These are phyloP conservation scores for Prunus salicina DNA, from an alignment of 306 rosid genomes.

Conservation along the genomic window DNA sequence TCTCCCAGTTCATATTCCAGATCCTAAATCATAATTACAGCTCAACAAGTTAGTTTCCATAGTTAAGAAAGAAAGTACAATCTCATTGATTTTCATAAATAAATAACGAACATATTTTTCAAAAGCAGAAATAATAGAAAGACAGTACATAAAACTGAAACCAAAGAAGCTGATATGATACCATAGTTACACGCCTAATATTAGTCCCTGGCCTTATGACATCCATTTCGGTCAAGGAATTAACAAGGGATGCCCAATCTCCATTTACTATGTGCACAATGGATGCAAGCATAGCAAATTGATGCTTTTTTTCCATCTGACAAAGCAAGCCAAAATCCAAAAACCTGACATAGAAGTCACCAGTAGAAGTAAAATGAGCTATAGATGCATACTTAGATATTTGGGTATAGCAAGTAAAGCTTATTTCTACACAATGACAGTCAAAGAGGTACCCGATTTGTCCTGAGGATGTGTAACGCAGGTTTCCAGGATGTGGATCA, in stretches of 20 bases:
- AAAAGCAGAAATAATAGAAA: background rate
- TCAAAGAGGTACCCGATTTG: constrained; percentile 62
- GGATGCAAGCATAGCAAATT: constrained; percentile 92
- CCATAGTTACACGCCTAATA: constrained; percentile 70
- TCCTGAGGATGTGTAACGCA: constrained; percentile 85
- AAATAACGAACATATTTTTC: background rate
- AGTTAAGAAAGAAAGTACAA: background rate
- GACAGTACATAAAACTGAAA: background rate
- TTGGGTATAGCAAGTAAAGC: background rate
- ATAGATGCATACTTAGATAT: background rate
- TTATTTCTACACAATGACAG: background rate
- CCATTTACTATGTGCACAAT: constrained; percentile 95
- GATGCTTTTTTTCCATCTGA: constrained; percentile 94
- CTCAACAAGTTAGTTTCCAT: background rate
- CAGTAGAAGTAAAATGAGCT: constrained; percentile 8
- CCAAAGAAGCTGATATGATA: constrained; percentile 34
- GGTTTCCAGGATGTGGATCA: constrained; percentile 98
- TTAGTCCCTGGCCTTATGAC: constrained; percentile 84
- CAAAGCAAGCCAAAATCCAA: constrained; percentile 97
- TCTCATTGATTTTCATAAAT: background rate
- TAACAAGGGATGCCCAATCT: constrained; percentile 90
- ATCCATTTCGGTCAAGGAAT: constrained; percentile 78
- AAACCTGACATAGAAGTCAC: constrained; percentile 51
- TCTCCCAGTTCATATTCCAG: constrained; percentile 87
- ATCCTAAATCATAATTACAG: constrained; percentile 58